Evolutionary conservation across 371 early-diverging fungal genomes (phyloP).

Genomic region (Circinella minor): DNA sequence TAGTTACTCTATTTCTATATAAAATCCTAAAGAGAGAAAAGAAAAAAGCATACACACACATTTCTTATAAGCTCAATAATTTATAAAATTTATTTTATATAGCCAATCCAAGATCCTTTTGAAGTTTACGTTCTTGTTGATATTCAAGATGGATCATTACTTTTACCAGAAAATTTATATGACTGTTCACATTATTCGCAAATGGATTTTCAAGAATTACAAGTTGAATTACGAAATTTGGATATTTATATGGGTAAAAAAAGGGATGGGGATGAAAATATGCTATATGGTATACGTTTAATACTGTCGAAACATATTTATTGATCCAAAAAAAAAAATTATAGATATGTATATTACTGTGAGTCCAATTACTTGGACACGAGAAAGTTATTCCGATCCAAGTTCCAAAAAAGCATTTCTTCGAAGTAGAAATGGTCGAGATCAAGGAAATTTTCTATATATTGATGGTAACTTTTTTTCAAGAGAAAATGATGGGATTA

Average conservation of each 20-base stretch:
- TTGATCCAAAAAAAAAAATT: background rate
- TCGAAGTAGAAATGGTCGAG: slow-evolving; percentile 41
- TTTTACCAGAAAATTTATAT: slow-evolving; percentile 80
- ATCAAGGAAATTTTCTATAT: slow-evolving; percentile 59
- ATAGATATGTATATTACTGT: slow-evolving; percentile 68
- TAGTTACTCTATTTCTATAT: background rate
- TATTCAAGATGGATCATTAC: slow-evolving; percentile 61
- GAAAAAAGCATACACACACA: no score
- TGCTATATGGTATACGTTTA: no score
- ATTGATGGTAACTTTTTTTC: slow-evolving; percentile 56
- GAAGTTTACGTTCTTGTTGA: slow-evolving; percentile 66
- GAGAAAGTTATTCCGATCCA: slow-evolving; percentile 43
- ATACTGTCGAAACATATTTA: background rate
- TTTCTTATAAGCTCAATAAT: no score
- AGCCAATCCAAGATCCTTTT: slow-evolving; percentile 66
- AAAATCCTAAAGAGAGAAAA: no score
- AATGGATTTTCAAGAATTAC: slow-evolving; percentile 66
- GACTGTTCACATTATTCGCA: slow-evolving; percentile 63
- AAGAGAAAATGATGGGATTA: no score
- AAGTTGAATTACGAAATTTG: slow-evolving; percentile 69
- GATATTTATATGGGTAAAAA: slow-evolving; percentile 69
- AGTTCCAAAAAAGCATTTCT: slow-evolving; percentile 33
- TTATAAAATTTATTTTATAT: background rate
- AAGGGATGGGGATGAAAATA: background rate
- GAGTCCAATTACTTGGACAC: slow-evolving; percentile 69